These are phyloP conservation scores for Hypoxylon sp. DNA, from an alignment of 2,329 filamentous ascomycete genomes.

Conservation along the genomic window DNA sequence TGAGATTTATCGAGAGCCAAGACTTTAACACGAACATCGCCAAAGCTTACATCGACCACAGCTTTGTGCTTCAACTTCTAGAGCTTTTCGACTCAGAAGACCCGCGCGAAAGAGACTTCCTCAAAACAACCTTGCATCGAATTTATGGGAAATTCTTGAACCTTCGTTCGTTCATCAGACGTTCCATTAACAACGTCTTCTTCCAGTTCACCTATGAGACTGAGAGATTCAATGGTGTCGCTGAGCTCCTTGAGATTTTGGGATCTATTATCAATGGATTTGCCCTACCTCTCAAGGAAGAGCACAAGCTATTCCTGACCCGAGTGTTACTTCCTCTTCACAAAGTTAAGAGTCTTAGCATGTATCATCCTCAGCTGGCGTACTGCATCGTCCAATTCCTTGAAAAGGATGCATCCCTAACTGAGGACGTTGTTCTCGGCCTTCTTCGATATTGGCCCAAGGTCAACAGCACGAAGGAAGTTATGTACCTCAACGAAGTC, in stretches of 20 bases:
- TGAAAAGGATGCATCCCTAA: slow-evolving; percentile 96
- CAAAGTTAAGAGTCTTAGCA: slow-evolving; percentile 99
- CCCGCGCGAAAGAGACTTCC: slow-evolving; percentile 93
- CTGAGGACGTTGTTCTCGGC: slow-evolving; percentile 97
- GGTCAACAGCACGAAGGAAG: slow-evolving; percentile 99
- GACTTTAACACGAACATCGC: slow-evolving; percentile 99
- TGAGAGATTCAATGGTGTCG: slow-evolving; percentile 97
- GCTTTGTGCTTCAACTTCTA: slow-evolving; percentile 95
- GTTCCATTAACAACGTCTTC: slow-evolving; percentile 99
- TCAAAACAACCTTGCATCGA: slow-evolving; percentile 97
- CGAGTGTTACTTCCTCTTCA: slow-evolving; percentile 92
- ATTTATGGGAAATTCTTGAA: slow-evolving; percentile 99
- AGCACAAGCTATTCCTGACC: slow-evolving; percentile 98
- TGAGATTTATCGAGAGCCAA: slow-evolving; percentile 98
- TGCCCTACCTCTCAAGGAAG: slow-evolving; percentile 94
- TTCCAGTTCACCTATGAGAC: slow-evolving; percentile 99
- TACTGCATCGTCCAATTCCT: slow-evolving; percentile 99
- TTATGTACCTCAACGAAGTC: slow-evolving; percentile 99
- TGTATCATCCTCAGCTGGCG: slow-evolving; percentile 98
- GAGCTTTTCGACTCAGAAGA: slow-evolving; percentile 99
- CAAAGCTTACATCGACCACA: slow-evolving; percentile 98
- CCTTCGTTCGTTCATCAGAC: slow-evolving; percentile 93
- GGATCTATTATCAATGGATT: slow-evolving; percentile 99
- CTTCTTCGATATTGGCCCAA: slow-evolving; percentile 98
- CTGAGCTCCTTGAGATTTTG: slow-evolving; percentile 94